Percentiles rank a stretch among this genome's conserved stretches.
These are phyloP conservation scores for Macrocybe gigantea DNA, from an alignment of 768 basidiomycete species.

Conservation along the genomic window DNA sequence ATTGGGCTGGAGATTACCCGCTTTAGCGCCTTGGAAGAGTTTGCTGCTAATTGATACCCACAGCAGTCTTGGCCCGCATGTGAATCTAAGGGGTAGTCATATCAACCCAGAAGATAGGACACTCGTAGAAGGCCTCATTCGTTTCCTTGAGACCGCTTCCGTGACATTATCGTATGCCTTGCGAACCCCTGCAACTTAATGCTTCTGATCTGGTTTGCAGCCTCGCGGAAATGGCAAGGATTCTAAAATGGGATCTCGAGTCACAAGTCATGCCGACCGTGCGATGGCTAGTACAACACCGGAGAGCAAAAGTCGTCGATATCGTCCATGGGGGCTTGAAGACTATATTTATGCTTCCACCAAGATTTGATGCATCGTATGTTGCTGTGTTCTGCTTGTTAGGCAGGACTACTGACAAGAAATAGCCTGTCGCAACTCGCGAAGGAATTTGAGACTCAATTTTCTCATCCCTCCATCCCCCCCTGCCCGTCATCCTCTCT, in stretches of 20 bases:
- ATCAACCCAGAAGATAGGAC: conserved; percentile 59
- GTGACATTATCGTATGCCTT: conserved; percentile 69
- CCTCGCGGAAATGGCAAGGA: conserved; percentile 71
- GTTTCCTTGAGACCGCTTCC: conserved; percentile 68
- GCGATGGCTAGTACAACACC: conserved; percentile 85
- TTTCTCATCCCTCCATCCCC: conserved; percentile 55
- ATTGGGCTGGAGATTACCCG: conserved; percentile 68
- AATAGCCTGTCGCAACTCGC: conserved; percentile 49
- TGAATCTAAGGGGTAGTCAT: conserved; percentile 53
- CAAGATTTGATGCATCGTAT: conserved; percentile 55
- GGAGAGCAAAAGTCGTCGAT: conserved; percentile 86
- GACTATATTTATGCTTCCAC: conserved; percentile 75
- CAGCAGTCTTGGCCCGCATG: conserved; percentile 50
- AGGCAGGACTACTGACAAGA: not conserved
- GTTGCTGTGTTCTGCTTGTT: conserved; percentile 18
- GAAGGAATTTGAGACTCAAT: conserved; percentile 54
- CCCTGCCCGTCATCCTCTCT: conserved; percentile 71
- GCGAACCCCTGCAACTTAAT: not conserved
- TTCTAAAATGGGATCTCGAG: conserved; percentile 81
- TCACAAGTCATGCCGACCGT: conserved; percentile 86
- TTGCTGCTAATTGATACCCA: conserved; percentile 67
- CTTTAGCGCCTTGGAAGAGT: conserved; percentile 89
- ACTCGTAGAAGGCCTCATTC: conserved; percentile 65
- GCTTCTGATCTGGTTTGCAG: conserved; percentile 24
- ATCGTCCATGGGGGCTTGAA: conserved; percentile 73